Percentiles rank a stretch among this genome's conserved stretches.
Evolutionary conservation across 345 rosid genomes (phyloP).

Genomic region (Noccaea bulbosa): DNA sequence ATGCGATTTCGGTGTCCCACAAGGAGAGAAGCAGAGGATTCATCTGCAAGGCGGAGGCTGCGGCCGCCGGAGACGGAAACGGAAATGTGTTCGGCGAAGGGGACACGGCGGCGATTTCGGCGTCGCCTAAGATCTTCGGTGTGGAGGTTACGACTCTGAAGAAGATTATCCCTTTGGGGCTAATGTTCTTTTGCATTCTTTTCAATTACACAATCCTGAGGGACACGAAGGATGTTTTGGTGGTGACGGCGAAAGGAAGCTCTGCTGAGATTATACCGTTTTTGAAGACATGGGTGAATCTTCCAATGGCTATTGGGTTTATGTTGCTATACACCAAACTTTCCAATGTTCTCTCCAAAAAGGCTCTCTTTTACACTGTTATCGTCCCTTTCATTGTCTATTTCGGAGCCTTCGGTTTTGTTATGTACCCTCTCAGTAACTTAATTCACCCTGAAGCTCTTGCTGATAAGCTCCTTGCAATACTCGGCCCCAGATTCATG

Average conservation of each 20-base stretch:
- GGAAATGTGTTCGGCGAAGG: constrained; percentile 55
- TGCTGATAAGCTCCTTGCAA: constrained; percentile 73
- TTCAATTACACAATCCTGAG: constrained; percentile 97
- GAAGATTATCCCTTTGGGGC: constrained; percentile 89
- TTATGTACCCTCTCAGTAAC: constrained; percentile 91
- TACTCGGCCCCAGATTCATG: constrained; percentile 88
- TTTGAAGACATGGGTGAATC: constrained; percentile 95
- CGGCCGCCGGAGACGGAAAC: constrained; percentile 67
- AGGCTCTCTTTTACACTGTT: constrained; percentile 84
- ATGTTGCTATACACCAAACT: constrained; percentile 85
- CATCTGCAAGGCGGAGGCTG: constrained; percentile 88
- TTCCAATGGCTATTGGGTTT: constrained; percentile 98
- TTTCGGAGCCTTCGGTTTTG: constrained; percentile 92
- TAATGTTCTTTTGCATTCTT: constrained; percentile 95
- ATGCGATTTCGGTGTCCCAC: constrained; percentile 44
- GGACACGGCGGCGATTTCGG: constrained; percentile 34
- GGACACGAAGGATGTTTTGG: constrained; percentile 95
- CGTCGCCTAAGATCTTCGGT: constrained; percentile 69
- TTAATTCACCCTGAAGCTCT: constrained; percentile 81
- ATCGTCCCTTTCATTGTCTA: constrained; percentile 90
- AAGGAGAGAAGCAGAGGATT: constrained; percentile 57
- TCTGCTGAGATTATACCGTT: constrained; percentile 98
- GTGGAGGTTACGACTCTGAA: constrained; percentile 67
- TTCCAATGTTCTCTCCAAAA: constrained; percentile 76
- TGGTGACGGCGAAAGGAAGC: constrained; percentile 95